Percentiles rank a stretch among this genome's conserved stretches.
Conservation (phyloP, 2,329 filamentous ascomycete genomes). For the Arthrobotrys musiformis region DNA sequence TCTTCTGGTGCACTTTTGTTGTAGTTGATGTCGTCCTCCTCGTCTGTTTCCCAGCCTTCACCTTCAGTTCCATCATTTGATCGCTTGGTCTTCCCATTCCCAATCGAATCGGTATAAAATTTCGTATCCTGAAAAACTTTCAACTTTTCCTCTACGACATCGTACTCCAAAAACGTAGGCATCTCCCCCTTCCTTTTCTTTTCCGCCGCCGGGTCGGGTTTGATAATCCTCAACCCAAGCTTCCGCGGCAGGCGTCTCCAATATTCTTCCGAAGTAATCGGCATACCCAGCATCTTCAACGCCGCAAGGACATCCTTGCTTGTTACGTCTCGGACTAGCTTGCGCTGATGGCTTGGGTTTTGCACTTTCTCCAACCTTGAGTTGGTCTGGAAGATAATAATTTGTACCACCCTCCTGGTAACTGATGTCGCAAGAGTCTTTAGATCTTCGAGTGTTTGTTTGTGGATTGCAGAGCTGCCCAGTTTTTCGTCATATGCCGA, state of each 20-base stretch:
- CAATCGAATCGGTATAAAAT: background rate
- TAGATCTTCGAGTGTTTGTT: slow-evolving; percentile 42
- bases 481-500: slow-evolving; percentile 14
- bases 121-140: slow-evolving; percentile 37
- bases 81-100: background rate
- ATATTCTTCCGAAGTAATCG: slow-evolving; percentile 50
- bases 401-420: slow-evolving; percentile 38
- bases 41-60: slow-evolving; percentile 41
- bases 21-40: slow-evolving; percentile 29
- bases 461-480: slow-evolving; percentile 29
- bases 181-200: slow-evolving; percentile 2
- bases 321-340: slow-evolving; percentile 6
- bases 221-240: slow-evolving; percentile 25
- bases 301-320: slow-evolving; percentile 27
- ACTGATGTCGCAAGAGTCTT: slow-evolving; percentile 23
- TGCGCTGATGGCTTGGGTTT: background rate
- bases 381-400: slow-evolving; percentile 36
- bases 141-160: slow-evolving; percentile 38
- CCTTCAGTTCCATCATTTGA: background rate
- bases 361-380: slow-evolving; percentile 18
- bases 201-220: background rate
- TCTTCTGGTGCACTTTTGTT: background rate
- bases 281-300: slow-evolving; percentile 48
- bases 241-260: slow-evolving; percentile 37
- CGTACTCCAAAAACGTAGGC: slow-evolving; percentile 28